Percentiles rank a stretch among this genome's conserved stretches.
phyloP scores from a whole-genome alignment of 805 yeast species.

The Clavispora asparagi region DNA sequence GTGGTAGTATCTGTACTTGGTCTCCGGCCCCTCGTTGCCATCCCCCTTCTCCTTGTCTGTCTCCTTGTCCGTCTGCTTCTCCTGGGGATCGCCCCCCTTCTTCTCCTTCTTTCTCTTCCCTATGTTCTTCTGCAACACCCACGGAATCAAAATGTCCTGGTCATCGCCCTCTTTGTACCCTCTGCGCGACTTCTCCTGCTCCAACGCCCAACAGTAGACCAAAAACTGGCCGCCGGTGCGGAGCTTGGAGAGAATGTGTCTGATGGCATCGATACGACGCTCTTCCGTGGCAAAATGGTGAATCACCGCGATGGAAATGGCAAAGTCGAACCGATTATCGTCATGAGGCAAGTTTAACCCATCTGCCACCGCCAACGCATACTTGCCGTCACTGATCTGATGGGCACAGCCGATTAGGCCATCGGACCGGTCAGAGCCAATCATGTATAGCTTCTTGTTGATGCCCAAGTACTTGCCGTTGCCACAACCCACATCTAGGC shows the following conservation, averaged over 20 bases:
- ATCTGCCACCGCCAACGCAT: constrained; percentile 73
- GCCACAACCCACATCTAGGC: constrained; percentile 95
- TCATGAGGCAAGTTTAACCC: constrained; percentile 53
- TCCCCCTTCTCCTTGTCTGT: constrained; percentile 4
- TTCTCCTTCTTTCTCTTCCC: constrained; percentile 27
- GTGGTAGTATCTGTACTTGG: constrained; percentile 84
- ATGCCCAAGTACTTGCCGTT: constrained; percentile 86
- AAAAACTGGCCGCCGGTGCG: constrained; percentile 61
- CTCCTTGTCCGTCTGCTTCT: constrained; percentile 9
- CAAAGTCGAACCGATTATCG: constrained; percentile 59
- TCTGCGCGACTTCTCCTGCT: constrained; percentile 80
- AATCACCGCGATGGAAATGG: constrained; percentile 90
- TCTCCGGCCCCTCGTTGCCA: constrained; percentile 25
- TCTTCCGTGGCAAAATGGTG: constrained; percentile 90
- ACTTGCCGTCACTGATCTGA: constrained; percentile 30
- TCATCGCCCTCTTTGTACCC: constrained; percentile 91
- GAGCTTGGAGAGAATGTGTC: constrained; percentile 59
- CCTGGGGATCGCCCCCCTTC: no score
- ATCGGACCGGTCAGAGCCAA: constrained; percentile 73
- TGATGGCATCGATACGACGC: constrained; percentile 72
- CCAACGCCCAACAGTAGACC: constrained; percentile 95
- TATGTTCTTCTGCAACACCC: constrained; percentile 65
- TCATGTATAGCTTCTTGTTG: constrained; percentile 59
- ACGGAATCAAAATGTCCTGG: constrained; percentile 92
- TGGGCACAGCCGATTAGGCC: constrained; percentile 65